Conservation (phyloP, 148 eudicot genomes). For the Rhododendron griersonianum region DNA sequence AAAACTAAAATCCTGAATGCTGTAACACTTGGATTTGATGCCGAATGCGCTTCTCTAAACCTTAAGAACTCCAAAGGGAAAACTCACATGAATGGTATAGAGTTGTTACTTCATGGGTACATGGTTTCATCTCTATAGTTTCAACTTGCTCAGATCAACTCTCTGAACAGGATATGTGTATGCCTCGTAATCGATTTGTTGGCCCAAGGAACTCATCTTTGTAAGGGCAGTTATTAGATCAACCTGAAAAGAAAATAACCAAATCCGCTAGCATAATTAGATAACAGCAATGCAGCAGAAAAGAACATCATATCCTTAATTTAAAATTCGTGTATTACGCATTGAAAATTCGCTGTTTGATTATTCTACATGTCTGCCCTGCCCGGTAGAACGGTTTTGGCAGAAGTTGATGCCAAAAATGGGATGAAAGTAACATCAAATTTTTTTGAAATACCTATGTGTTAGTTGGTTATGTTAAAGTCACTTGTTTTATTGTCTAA, state of each 20-base stretch:
- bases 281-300: background rate
- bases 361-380: background rate
- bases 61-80: background rate
- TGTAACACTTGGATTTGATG: background rate
- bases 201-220: slow-evolving; percentile 83
- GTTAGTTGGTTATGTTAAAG: background rate
- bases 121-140: slow-evolving; percentile 33
- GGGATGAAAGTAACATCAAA: background rate
- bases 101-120: background rate
- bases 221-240: slow-evolving; percentile 87
- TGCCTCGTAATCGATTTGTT: slow-evolving; percentile 83
- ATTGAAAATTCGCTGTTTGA: background rate
- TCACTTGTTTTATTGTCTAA: background rate
- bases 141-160: slow-evolving; percentile 71
- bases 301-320: background rate
- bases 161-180: slow-evolving; percentile 73
- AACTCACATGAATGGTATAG: background rate
- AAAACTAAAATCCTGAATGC: background rate
- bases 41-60: background rate
- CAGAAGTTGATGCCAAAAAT: background rate
- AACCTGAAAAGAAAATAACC: slow-evolving; percentile 48
- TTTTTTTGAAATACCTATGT: background rate
- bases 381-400: background rate
- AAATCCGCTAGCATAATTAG: background rate
- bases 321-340: background rate